phyloP scores from a whole-genome alignment of 2,329 filamentous ascomycete species.

The Eurotiales sp. region DNA sequence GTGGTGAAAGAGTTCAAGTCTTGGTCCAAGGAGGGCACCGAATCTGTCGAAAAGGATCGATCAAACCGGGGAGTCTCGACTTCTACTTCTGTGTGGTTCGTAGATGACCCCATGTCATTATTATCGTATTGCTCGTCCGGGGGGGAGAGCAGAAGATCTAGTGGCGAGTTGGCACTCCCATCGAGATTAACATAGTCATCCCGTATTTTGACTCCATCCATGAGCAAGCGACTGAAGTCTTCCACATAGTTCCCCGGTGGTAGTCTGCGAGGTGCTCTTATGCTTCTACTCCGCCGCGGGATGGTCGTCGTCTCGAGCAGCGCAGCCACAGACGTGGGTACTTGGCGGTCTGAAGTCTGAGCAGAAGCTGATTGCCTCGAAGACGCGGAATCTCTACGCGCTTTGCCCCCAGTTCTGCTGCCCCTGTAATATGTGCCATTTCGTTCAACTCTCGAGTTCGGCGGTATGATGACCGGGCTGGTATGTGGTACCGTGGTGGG shows the following conservation, averaged over 20 bases:
- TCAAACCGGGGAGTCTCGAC: slow-evolving; percentile 43
- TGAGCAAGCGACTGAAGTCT: slow-evolving; percentile 55
- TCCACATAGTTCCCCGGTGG: slow-evolving; percentile 41
- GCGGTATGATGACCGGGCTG: slow-evolving; percentile 34
- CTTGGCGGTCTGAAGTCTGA: slow-evolving; percentile 35
- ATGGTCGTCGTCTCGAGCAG: slow-evolving; percentile 59
- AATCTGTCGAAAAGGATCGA: slow-evolving; percentile 56
- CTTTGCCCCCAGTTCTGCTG: slow-evolving; percentile 19
- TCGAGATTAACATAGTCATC: slow-evolving; percentile 42
- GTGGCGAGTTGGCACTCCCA: slow-evolving; percentile 42
- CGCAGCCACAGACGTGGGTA: slow-evolving; percentile 55
- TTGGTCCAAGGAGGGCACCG: slow-evolving; percentile 52
- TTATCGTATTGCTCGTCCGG: slow-evolving; percentile 45
- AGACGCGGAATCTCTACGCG: slow-evolving; percentile 16
- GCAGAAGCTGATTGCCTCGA: slow-evolving; percentile 25
- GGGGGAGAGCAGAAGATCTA: slow-evolving; percentile 56
- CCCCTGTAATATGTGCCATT: slow-evolving; percentile 13
- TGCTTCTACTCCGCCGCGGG: slow-evolving; percentile 39
- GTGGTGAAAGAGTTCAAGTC: slow-evolving; percentile 49
- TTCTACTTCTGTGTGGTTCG: slow-evolving; percentile 44
- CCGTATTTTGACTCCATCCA: slow-evolving; percentile 49
- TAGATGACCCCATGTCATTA: slow-evolving; percentile 32
- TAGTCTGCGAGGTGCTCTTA: slow-evolving; percentile 36
- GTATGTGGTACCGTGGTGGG: slow-evolving; percentile 21
- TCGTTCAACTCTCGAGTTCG: slow-evolving; percentile 26